Evolutionary conservation across 495 filamentous ascomycete genomes (phyloP), one percentile per base, ranked within the genome.

Genomic region (Staphylotrichum longicolle): DNA sequence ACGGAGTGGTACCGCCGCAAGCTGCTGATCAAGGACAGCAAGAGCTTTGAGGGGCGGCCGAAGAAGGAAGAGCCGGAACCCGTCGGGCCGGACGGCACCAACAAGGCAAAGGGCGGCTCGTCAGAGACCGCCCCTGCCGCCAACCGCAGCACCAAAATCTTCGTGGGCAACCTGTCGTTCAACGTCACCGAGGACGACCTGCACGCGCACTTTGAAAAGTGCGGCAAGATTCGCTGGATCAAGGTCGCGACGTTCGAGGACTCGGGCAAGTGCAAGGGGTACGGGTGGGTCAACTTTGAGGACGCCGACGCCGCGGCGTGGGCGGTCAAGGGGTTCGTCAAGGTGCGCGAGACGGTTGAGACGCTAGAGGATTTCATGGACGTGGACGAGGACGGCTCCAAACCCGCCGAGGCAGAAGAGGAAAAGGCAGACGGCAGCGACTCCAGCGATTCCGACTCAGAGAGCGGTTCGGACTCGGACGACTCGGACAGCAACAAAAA

Each of bases 171-270:
- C 71, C 79, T 99, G 5, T 80, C 84, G 7, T 99, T 95, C 72
- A 85, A 92, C 60, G 83, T 84, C 2, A 93, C 85, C n/a, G 89
- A 90, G 63, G 91, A 96, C 63, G 82, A 85, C 61, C 76, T 99
- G 35, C 76, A 83, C 60, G 80, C 86, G 61, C 90, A 96, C 70
- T 97, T 95, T 71, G 78, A 75, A 33, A 88, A 85, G 68, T 97
- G 93, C 68, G 94, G 94, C 45, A 82, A 85, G 51, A 81, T 99
- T 58, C 76, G 80, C 40, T 88, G 88, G 75, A 80, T 92, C 64
- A 90, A 93, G 72, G 76, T 96, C 50, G 95, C 95, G 3, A 96
- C 93, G 0, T 99, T 99, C 69, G 91, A 98, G 72, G 95, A 99
- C 68, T 85, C 87, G 44, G 95, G 94, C 33, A 98, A 98, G 77